A percentile compares a stretch with the other conserved stretches of the same genome.
phyloP scores from a whole-genome alignment of 2,329 filamentous ascomycete genomes.

The Ceratocystis albifundus region DNA sequence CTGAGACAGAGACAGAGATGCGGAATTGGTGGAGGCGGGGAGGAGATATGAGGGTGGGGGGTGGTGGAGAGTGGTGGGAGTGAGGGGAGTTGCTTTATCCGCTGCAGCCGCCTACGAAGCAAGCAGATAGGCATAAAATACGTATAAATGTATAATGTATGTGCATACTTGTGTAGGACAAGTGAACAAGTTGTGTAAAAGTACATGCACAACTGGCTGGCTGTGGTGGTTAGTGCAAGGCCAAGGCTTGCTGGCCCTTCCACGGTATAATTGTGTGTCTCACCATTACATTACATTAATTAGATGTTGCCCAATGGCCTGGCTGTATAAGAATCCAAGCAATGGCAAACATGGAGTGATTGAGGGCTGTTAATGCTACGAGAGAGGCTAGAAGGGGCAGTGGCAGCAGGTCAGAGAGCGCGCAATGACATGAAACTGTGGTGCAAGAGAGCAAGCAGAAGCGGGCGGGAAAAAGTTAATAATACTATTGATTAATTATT shows the following conservation, averaged over 20 bases:
- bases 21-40: not conserved
- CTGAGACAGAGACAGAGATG: no score
- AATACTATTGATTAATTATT: no score
- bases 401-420: constrained; percentile 4
- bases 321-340: not conserved
- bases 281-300: not conserved
- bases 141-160: not conserved
- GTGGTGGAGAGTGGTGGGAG: not conserved
- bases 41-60: not conserved
- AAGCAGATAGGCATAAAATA: not conserved
- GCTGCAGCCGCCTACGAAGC: not conserved
- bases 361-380: not conserved
- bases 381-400: not conserved
- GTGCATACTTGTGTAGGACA: not conserved
- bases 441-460: constrained; percentile 7
- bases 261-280: not conserved
- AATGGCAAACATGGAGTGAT: not conserved
- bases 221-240: not conserved
- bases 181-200: not conserved
- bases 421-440: constrained; percentile 11
- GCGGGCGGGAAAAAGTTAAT: no score
- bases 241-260: not conserved
- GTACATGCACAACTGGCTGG: not conserved
- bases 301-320: not conserved
- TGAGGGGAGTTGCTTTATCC: not conserved